phyloP scores from a whole-genome alignment of 768 basidiomycete genomes.

The Cytidiella melzeri region DNA sequence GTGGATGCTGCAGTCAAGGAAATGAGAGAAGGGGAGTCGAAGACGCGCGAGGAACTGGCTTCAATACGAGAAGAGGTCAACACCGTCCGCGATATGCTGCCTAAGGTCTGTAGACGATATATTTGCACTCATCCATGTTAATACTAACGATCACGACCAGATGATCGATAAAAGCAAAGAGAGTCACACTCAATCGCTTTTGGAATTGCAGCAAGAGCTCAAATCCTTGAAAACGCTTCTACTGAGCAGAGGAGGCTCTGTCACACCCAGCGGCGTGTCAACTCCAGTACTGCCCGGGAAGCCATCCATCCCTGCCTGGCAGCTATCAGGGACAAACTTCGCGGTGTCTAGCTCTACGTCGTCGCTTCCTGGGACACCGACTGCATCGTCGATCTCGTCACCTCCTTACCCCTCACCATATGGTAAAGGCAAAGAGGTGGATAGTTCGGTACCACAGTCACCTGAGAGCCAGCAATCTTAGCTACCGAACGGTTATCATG shows the following conservation, averaged over 20 bases:
- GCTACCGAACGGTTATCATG: too few species aligned
- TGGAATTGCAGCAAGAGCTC: conserved; percentile 88
- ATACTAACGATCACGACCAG: conserved; percentile 34
- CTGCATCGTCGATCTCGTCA: conserved; percentile 9
- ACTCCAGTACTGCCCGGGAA: conserved; percentile 44
- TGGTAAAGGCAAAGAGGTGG: conserved; percentile 59
- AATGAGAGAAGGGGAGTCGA: conserved; percentile 80
- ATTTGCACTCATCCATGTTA: conserved; percentile 3
- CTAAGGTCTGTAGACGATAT: conserved; percentile 54
- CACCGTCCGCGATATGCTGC: conserved; percentile 85
- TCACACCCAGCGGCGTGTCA: conserved; percentile 41
- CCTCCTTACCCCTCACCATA: conserved; percentile 23
- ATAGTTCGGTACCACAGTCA: conserved; percentile 17
- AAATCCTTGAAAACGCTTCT: conserved; percentile 90
- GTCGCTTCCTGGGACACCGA: conserved; percentile 7
- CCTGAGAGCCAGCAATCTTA: too few species aligned
- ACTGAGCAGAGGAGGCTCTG: conserved; percentile 57
- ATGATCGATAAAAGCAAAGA: conserved; percentile 95
- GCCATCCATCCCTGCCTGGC: conserved; percentile 89
- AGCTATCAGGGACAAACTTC: conserved; percentile 46
- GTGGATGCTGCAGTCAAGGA: conserved; percentile 72
- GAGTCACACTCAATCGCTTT: conserved; percentile 72
- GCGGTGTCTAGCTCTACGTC: not conserved
- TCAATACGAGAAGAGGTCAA: conserved; percentile 90
- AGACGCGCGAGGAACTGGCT: conserved; percentile 80